Base-by-base conservation (phyloP, 768 basidiomycete species). In the Mycena vulgaris region DNA sequence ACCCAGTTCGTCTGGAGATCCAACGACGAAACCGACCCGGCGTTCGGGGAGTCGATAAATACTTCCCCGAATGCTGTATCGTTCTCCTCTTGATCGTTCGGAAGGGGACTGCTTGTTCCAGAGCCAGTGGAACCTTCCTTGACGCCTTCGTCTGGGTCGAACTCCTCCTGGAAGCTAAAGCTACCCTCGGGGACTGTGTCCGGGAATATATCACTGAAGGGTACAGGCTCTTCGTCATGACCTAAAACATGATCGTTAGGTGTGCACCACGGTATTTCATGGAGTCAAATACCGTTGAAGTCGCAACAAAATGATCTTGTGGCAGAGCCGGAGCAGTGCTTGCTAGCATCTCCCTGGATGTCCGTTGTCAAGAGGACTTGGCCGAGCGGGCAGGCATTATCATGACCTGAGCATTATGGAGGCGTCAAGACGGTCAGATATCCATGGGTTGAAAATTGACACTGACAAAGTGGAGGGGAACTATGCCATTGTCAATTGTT, bases 41-140 rank as follows among this genome's bases (percentile, higher is more conserved):
- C 3, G n/a, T 62, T 68, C 10, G 67, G 67, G 11, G 67, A 68
- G 39, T 61, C 48, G 27, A 78, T 76, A 56, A 78, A 78, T 3
- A 78, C 64, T 52, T 78, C 77, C 27, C 76, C 75, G 23, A 77
- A 77, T 30, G 67, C 59, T 1, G 23, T 52, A 13, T 68, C 58
- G 21, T 68, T 39, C 21, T 68, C 66, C 5, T 23, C 51, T 17
- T 37, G 6, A 16, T 68, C 66, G 10, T 68, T 27, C 8, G 65
- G 65, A 11, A 66, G 42, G 5, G 6, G 2, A 37, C 56, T 57
- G 42, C 40, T 56, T 9, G 65, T 49, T 7, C 55, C 55, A 2
- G 56, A 10, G 5, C 56, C 55, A n/a, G 27, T 37, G 10, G 55
- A 37, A 37, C 35, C 56, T 5, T 28, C 47, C 19, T 49, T 19